phyloP scores from a whole-genome alignment of 257 asterid genomes.

The Lavandula angustifolia region DNA sequence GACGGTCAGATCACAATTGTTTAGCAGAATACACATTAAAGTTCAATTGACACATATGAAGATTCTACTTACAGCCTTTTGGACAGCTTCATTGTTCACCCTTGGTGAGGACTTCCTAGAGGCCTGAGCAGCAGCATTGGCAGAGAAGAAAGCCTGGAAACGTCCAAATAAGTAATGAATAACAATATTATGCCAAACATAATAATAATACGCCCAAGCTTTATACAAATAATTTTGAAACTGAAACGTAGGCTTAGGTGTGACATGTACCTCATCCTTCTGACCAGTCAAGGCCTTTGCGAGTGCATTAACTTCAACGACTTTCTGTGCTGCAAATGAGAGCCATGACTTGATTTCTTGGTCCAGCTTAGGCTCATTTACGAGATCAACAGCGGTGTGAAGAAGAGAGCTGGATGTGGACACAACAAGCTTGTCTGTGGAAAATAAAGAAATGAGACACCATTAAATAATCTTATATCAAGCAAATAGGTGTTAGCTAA shows the following conservation, averaged over 20 bases:
- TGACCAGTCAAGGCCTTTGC: constrained; percentile 88
- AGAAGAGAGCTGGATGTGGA: constrained; percentile 89
- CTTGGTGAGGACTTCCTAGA: constrained; percentile 95
- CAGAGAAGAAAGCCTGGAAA: constrained; percentile 73
- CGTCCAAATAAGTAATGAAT: not conserved
- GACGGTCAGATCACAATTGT: constrained; percentile 22
- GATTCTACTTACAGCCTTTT: constrained; percentile 84
- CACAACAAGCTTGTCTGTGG: constrained; percentile 87
- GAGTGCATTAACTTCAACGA: constrained; percentile 88
- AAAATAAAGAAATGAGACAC: not conserved
- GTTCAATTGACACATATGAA: not conserved
- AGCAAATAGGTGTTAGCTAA: constrained; percentile 12
- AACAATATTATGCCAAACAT: not conserved
- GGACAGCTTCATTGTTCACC: constrained; percentile 88
- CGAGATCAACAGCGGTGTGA: constrained; percentile 95
- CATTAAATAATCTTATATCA: constrained; percentile 10
- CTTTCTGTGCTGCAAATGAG: constrained; percentile 96
- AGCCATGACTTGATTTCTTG: constrained; percentile 91
- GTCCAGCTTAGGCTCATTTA: constrained; percentile 86
- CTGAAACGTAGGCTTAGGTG: not conserved
- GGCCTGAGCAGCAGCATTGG: constrained; percentile 89
- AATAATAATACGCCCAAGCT: not conserved
- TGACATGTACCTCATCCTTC: constrained; percentile 69
- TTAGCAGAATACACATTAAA: not conserved
- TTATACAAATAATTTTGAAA: not conserved